Base-by-base conservation (phyloP, 2,329 filamentous ascomycete species). In the Periconia macrospinosa region DNA sequence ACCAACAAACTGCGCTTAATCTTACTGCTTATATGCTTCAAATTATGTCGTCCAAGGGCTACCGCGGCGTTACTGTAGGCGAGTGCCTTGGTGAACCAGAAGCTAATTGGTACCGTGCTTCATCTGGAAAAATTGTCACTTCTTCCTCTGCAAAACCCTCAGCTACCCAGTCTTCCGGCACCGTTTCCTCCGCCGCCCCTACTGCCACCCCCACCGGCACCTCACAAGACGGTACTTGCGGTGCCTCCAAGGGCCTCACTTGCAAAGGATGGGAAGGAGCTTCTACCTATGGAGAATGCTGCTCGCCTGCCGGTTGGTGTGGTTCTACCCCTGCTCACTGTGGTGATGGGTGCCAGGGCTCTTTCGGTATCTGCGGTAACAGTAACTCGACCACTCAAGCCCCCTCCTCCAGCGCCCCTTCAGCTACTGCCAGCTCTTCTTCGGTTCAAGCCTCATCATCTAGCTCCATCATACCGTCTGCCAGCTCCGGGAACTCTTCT, bases 21-120 rank as follows among this genome's bases (percentile, higher is more conserved):
- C 66, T 81, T 30, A 77, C 78, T 2, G 66, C 62, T 20, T 76
- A 72, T 59, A 77, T 80, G 69, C 77, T 80, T 41, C 65, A 76
- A 17, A 67, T 62, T 41, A 65, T 74, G 19, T 65, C 66, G 45
- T 57, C 58, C 5, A 71, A 75, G 47, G 73, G 73, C 44, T 79
- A 73, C 69, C 71, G 69, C 54, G 71, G 74, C 17, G 78, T 80
- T 13, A 78, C 77, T 9, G 68, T 80, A 27, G 78, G 79, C n/a
- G 77, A 80, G 59, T 81, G 78, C 58, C 58, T 81, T 47, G 72
- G 71, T 9, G 78, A 81, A 48, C 72, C 76, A 5, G 55, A 63
- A 9, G 68, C 58, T 20, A 80, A 80, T 66, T 81, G 78, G 79
- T 81, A 81, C 67, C 78, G 81, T 53, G 63, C 59, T 58, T 71